phyloP scores from a whole-genome alignment of 2,329 filamentous ascomycete genomes.

The Bipolaris sorokiniana region DNA sequence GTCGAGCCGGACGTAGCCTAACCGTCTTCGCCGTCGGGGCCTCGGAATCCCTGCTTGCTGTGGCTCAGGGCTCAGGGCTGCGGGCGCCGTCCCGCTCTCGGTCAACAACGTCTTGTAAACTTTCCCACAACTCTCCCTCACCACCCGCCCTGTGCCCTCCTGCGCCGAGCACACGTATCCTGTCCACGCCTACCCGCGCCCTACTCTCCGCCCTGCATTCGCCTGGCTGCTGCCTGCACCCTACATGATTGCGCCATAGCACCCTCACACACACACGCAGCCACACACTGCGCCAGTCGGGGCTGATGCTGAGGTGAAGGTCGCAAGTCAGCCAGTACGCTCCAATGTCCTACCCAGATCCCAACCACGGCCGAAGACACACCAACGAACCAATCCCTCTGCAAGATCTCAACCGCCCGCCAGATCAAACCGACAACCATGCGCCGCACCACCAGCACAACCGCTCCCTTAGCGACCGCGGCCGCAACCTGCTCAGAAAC shows the following conservation, averaged over 20 bases:
- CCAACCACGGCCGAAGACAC: slow-evolving; percentile 55
- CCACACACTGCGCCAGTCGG: slow-evolving; percentile 29
- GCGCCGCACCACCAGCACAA: slow-evolving; percentile 43
- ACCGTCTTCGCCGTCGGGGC: slow-evolving; percentile 3
- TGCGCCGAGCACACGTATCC: slow-evolving; percentile 4
- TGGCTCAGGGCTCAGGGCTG: slow-evolving; percentile 4
- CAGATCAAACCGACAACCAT: slow-evolving; percentile 41
- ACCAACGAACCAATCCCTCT: slow-evolving; percentile 72
- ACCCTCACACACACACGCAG: slow-evolving; percentile 3
- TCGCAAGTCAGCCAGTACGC: slow-evolving; percentile 35
- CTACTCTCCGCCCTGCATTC: slow-evolving; percentile 12
- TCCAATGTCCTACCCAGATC: slow-evolving; percentile 58
- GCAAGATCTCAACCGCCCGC: slow-evolving; percentile 58
- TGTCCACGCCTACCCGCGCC: background rate
- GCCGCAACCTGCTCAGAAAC: slow-evolving; percentile 55
- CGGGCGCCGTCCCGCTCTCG: slow-evolving; percentile 17
- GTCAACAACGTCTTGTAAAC: slow-evolving; percentile 3
- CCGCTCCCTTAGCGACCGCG: slow-evolving; percentile 57
- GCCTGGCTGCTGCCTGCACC: slow-evolving; percentile 8
- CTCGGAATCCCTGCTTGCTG: slow-evolving; percentile 1
- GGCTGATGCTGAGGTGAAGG: slow-evolving; percentile 39
- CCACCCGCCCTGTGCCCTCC: slow-evolving; percentile 5
- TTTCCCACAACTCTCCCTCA: slow-evolving; percentile 13
- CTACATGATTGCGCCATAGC: slow-evolving; percentile 31
- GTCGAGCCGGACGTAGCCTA: slow-evolving; percentile 16